Conservation (phyloP, 192 early-diverging fungal species). For the Gigaspora rosea region DNA sequence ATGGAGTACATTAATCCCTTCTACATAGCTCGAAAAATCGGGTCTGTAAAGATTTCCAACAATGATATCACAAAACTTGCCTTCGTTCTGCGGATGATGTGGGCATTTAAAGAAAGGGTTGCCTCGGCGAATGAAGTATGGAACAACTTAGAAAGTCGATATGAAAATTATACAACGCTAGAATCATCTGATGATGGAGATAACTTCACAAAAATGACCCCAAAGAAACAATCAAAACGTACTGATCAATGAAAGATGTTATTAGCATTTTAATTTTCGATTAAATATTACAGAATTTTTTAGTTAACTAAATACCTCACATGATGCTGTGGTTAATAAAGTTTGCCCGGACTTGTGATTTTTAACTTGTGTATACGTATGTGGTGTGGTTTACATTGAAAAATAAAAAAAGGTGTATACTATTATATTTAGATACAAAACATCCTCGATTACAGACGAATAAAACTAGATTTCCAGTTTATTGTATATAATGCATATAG, state of each 20-base stretch:
- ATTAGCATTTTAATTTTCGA: too few relatives aligned
- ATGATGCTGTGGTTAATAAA: too few relatives aligned
- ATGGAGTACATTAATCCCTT: conserved; percentile 20
- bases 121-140: neutral
- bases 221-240: conserved; percentile 8
- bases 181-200: conserved; percentile 16
- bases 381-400: neutral
- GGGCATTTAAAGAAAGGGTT: conserved; percentile 19
- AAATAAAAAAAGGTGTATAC: conserved; percentile 10
- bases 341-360: neutral
- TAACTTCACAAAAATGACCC: neutral
- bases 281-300: too few relatives aligned
- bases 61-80: conserved; percentile 6
- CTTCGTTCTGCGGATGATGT: conserved; percentile 9
- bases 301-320: too few relatives aligned
- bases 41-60: neutral
- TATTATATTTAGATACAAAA: conserved; percentile 21
- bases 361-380: too few relatives aligned
- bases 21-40: conserved; percentile 14
- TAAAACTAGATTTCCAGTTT: conserved; percentile 7
- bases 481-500: neutral
- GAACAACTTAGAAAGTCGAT: conserved; percentile 20
- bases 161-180: conserved; percentile 1
- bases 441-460: conserved; percentile 9
- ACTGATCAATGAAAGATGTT: neutral